Evolutionary conservation across 495 filamentous ascomycete genomes (phyloP).

Genomic region (Rhypophila decipiens): DNA sequence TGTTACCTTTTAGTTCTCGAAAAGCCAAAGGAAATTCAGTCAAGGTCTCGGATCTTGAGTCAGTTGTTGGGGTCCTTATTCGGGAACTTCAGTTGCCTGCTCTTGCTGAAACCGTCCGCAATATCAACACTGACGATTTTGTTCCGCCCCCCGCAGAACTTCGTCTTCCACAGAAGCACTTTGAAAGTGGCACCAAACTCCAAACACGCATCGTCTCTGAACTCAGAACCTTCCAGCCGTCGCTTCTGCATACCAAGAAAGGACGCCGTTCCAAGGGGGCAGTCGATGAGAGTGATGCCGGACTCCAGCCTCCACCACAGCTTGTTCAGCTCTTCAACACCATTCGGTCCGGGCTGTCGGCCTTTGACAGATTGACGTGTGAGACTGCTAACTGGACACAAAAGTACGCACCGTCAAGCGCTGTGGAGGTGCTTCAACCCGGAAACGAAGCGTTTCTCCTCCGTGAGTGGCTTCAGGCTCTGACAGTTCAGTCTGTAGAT

Average conservation of each 20-base stretch:
- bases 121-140: constrained; percentile 32
- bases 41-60: constrained; percentile 36
- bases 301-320: constrained; percentile 44
- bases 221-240: constrained; percentile 18
- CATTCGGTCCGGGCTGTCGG: constrained; percentile 55
- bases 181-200: constrained; percentile 43
- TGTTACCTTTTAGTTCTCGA: constrained; percentile 13
- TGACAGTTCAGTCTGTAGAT: constrained; percentile 69
- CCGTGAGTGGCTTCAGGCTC: constrained; percentile 73
- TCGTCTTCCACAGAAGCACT: constrained; percentile 40
- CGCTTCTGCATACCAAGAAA: constrained; percentile 8
- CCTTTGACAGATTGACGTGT: constrained; percentile 74
- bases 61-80: constrained; percentile 31
- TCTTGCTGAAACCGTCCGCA: constrained; percentile 17
- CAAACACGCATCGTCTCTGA: constrained; percentile 34
- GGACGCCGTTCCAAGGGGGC: constrained; percentile 5
- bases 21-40: constrained; percentile 47
- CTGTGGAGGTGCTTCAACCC: constrained; percentile 68
- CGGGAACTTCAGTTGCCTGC: constrained; percentile 25
- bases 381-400: constrained; percentile 71
- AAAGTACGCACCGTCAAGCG: constrained; percentile 70
- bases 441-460: constrained; percentile 66
- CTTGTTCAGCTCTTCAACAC: constrained; percentile 54
- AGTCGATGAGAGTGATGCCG: constrained; percentile 8
- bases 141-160: constrained; percentile 33